These are phyloP conservation scores for Coniochaeta prunicola DNA, from an alignment of 2,329 filamentous ascomycete genomes.

Conservation along the genomic window DNA sequence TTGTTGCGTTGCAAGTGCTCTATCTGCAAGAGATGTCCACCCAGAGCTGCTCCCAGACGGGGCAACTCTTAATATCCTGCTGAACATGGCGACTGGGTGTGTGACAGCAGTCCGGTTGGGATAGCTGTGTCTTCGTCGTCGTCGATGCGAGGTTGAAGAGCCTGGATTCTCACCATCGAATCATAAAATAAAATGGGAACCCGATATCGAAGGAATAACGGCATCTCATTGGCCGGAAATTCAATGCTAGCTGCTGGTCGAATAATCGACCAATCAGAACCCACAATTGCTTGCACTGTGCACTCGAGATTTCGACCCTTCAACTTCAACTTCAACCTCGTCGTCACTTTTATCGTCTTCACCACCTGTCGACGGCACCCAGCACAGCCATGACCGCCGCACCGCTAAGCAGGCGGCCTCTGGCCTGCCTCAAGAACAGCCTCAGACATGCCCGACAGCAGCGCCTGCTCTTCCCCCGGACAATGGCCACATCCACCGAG, in stretches of 20 bases:
- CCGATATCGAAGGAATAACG: too few species aligned
- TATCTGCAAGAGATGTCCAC: neutral
- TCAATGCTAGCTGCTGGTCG: neutral
- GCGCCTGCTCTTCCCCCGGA: conserved; percentile 30
- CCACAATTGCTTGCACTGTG: conserved; percentile 6
- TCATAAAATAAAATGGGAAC: neutral
- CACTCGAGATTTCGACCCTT: conserved; percentile 1
- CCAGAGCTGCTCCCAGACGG: neutral
- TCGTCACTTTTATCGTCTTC: neutral
- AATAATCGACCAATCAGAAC: conserved; percentile 25
- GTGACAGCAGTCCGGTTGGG: neutral
- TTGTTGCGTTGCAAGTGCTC: neutral
- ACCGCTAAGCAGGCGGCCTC: conserved; percentile 51
- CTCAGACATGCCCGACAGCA: conserved; percentile 52
- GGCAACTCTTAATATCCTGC: neutral
- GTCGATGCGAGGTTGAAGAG: neutral
- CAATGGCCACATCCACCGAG: conserved; percentile 35
- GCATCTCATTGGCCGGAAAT: neutral
- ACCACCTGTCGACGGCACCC: conserved; percentile 2
- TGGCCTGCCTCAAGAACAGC: conserved; percentile 62
- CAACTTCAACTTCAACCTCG: neutral
- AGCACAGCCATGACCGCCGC: conserved; percentile 50
- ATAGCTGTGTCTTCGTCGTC: neutral
- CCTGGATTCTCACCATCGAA: neutral
- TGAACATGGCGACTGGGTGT: neutral